Evolutionary conservation across 768 basidiomycete species (phyloP).

Genomic region (Russula foetens): DNA sequence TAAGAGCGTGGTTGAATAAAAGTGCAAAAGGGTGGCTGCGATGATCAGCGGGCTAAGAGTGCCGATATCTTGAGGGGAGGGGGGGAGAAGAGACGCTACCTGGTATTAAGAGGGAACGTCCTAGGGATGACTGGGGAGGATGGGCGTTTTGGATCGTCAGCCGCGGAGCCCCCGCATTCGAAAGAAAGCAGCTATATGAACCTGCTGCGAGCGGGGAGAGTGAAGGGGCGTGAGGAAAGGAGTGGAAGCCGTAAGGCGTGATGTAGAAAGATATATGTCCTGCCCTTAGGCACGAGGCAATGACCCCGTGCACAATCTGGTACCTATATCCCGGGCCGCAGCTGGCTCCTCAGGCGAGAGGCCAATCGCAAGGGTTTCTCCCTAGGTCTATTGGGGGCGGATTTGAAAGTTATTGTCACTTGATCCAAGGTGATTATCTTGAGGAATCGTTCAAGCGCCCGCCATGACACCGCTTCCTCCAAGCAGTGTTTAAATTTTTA

Average conservation of each 20-base stretch:
- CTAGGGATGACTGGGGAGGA: neutral
- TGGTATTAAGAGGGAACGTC: conserved; percentile 1
- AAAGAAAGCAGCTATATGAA: conserved; percentile 19
- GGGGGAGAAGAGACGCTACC: neutral
- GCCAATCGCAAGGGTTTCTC: conserved; percentile 9
- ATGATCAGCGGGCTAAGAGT: neutral
- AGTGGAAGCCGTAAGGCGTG: neutral
- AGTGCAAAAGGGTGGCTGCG: neutral
- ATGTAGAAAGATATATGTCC: conserved; percentile 14
- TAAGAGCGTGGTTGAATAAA: neutral
- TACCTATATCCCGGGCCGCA: conserved; percentile 13
- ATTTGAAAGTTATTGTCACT: conserved; percentile 19
- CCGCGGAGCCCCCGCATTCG: conserved; percentile 15
- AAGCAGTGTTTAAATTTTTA: neutral
- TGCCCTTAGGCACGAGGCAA: conserved; percentile 19
- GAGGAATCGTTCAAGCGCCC: neutral
- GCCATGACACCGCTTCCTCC: neutral
- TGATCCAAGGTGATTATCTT: conserved; percentile 14
- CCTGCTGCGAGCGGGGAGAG: conserved; percentile 8
- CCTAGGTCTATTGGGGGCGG: conserved; percentile 1
- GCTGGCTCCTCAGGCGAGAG: neutral
- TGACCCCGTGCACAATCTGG: conserved; percentile 15
- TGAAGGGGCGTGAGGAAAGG: conserved; percentile 2
- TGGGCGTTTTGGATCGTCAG: conserved; percentile 10
- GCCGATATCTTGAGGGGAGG: neutral